These are phyloP conservation scores for Phialocephala subalpina DNA, from an alignment of 2,329 filamentous ascomycete genomes.

Conservation along the genomic window DNA sequence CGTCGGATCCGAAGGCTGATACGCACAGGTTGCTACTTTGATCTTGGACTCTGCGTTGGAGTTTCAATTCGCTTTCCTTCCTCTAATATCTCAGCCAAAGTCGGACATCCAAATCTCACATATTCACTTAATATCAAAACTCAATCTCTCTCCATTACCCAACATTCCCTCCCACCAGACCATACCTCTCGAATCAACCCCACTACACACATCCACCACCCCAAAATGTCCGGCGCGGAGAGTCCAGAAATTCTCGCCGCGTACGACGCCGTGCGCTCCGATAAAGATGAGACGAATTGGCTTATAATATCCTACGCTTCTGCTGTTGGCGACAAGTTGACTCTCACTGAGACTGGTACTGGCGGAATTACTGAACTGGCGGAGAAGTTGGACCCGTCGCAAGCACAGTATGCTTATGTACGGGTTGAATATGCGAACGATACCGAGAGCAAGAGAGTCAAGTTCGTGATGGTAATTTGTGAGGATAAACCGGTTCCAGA, in stretches of 20 bases:
- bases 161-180: not conserved
- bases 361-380: slow-evolving; percentile 68
- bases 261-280: slow-evolving; percentile 72
- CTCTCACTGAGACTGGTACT: slow-evolving; percentile 63
- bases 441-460: slow-evolving; percentile 72
- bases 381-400: slow-evolving; percentile 56
- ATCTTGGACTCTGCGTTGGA: not conserved
- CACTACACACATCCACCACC: slow-evolving; percentile 12
- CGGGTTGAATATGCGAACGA: slow-evolving; percentile 76
- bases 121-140: not conserved
- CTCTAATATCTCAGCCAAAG: not conserved
- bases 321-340: slow-evolving; percentile 62
- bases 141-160: not conserved
- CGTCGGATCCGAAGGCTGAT: slow-evolving; percentile 11
- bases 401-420: slow-evolving; percentile 48
- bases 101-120: not conserved
- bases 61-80: not conserved
- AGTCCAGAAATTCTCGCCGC: slow-evolving; percentile 67
- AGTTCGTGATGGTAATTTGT: slow-evolving; percentile 71
- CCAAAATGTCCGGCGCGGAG: slow-evolving; percentile 62
- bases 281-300: slow-evolving; percentile 73
- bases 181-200: not conserved
- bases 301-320: slow-evolving; percentile 69
- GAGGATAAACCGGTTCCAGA: too few species aligned
- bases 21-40: slow-evolving; percentile 12